Evolutionary conservation across 129 eudicot species (phyloP).

Genomic region (Chrysanthemum seticuspe): DNA sequence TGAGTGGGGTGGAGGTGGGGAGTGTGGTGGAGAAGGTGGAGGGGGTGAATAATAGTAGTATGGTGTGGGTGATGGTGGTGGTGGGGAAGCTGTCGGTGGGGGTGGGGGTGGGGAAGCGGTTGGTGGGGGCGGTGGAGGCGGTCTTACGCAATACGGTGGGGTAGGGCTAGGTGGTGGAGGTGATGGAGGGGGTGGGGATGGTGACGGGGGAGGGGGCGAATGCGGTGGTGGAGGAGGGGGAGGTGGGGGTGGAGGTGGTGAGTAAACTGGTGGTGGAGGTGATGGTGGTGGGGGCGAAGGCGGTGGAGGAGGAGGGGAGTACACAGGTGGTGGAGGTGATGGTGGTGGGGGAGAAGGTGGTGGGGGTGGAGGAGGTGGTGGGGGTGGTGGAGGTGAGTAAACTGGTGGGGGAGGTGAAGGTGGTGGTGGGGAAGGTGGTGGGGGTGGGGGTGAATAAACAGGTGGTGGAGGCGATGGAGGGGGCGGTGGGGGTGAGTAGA

Average conservation of each 20-base stretch:
- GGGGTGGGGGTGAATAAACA: slow-evolving; percentile 32
- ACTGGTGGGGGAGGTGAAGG: slow-evolving; percentile 39
- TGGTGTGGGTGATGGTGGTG: slow-evolving; percentile 38
- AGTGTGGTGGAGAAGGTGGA: slow-evolving; percentile 62
- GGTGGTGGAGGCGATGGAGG: slow-evolving; percentile 38
- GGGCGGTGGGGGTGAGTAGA: slow-evolving; percentile 40
- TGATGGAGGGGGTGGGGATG: slow-evolving; percentile 32
- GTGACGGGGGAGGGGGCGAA: slow-evolving; percentile 33
- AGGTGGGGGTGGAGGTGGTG: slow-evolving; percentile 42
- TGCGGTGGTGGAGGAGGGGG: slow-evolving; percentile 40
- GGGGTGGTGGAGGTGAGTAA: slow-evolving; percentile 29
- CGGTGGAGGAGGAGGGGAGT: slow-evolving; percentile 40
- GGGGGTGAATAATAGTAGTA: slow-evolving; percentile 55
- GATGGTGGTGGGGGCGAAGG: slow-evolving; percentile 39
- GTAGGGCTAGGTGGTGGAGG: slow-evolving; percentile 16
- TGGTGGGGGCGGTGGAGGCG: slow-evolving; percentile 36
- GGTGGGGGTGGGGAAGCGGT: slow-evolving; percentile 28
- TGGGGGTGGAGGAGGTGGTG: slow-evolving; percentile 47
- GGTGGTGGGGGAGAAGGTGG: slow-evolving; percentile 40
- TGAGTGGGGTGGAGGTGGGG: slow-evolving; percentile 39
- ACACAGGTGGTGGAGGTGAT: slow-evolving; percentile 33
- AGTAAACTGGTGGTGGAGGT: slow-evolving; percentile 26
- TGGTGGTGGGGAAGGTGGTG: slow-evolving; percentile 25
- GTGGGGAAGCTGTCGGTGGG: neutral
- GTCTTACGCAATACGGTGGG: neutral